A percentile compares a stretch with the other conserved stretches of the same genome.
Evolutionary conservation across 768 basidiomycete genomes (phyloP).

Genomic region (Russula sp.): DNA sequence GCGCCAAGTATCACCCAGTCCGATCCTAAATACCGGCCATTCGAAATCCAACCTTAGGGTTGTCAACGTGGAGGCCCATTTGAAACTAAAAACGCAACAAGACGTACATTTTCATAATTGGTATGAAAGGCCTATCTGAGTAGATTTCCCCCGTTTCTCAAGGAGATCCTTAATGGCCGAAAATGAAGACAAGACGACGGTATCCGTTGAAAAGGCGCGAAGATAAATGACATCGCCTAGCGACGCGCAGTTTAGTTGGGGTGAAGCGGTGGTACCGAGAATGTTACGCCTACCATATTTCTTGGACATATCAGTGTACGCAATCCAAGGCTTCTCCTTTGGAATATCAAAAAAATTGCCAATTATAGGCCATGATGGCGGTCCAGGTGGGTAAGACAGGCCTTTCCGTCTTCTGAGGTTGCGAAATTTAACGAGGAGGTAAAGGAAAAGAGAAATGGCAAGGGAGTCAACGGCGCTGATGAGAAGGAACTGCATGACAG

Average conservation of each 20-base stretch:
- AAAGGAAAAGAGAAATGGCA: background rate
- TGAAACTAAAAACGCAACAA: too few species aligned
- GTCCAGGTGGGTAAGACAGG: slow-evolving; percentile 10
- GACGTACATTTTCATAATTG: background rate
- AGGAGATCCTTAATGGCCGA: slow-evolving; percentile 17
- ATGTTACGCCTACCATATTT: slow-evolving; percentile 8
- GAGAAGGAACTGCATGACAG: background rate
- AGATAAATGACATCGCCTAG: slow-evolving; percentile 19
- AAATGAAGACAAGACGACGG: background rate
- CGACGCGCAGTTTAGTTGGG: background rate
- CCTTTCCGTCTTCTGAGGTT: background rate
- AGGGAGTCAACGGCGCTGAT: background rate
- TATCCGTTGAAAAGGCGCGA: background rate
- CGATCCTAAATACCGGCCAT: background rate
- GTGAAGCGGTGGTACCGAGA: too few species aligned
- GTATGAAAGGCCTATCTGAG: background rate
- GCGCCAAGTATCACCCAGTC: background rate
- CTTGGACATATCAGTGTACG: slow-evolving; percentile 3
- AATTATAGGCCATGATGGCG: background rate
- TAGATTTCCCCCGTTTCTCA: slow-evolving; percentile 16
- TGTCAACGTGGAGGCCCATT: too few species aligned
- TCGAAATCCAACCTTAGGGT: background rate
- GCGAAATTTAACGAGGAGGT: background rate
- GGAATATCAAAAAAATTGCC: slow-evolving; percentile 22
- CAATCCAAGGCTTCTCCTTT: background rate